Evolutionary conservation across 306 rosid species (phyloP).

Genomic region (Trichosanthes cucumerina): DNA sequence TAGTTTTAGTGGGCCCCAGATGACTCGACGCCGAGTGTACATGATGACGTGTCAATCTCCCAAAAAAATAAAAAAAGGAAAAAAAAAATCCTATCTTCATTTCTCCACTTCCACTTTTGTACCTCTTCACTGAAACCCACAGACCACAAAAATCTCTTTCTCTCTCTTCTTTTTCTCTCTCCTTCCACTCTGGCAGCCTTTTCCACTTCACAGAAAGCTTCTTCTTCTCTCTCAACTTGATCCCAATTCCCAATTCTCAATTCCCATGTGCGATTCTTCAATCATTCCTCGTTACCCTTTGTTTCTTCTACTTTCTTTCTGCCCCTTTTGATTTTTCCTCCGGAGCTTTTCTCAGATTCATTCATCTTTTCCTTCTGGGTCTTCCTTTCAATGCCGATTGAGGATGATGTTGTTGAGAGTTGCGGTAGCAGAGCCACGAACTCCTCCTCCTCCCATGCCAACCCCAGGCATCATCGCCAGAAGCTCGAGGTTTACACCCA

Average conservation of each 20-base stretch:
- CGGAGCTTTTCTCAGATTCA: neutral
- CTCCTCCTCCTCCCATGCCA: constrained; percentile 31
- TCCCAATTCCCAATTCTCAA: neutral
- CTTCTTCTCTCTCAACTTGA: neutral
- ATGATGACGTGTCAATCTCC: neutral
- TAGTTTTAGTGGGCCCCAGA: neutral
- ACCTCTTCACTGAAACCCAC: neutral
- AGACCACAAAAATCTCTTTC: neutral
- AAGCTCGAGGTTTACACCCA: constrained; percentile 78
- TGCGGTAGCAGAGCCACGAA: constrained; percentile 67
- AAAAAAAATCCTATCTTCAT: neutral
- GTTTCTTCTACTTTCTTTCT: neutral
- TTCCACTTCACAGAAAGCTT: neutral
- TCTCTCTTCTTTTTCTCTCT: neutral
- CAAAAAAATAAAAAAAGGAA: too few relatives aligned
- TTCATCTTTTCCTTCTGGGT: neutral
- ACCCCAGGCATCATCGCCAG: constrained; percentile 53
- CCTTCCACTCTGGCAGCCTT: neutral
- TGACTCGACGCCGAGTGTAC: constrained; percentile 6
- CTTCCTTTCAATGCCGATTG: constrained; percentile 38
- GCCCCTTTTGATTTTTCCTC: neutral
- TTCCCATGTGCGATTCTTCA: neutral
- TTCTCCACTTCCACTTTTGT: neutral
- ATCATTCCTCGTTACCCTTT: neutral
- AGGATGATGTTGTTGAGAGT: constrained; percentile 75